These are phyloP conservation scores for Candida qinlingensis DNA, from an alignment of 805 yeast species.

Conservation along the genomic window DNA sequence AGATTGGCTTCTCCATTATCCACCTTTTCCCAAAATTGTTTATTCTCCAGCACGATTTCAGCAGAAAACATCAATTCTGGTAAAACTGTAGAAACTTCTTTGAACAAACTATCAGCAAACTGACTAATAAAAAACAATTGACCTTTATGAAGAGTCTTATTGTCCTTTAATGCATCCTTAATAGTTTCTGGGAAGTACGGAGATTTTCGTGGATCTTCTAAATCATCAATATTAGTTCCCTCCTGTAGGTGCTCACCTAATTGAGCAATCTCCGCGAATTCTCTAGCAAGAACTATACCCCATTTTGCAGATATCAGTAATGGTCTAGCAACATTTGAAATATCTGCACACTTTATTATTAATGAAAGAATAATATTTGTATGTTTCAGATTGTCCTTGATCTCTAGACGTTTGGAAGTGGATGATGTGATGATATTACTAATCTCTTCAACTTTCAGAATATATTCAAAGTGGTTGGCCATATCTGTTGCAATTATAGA, in stretches of 20 bases:
- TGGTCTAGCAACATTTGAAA: constrained; percentile 87
- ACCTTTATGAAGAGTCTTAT: constrained; percentile 55
- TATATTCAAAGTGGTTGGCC: constrained; percentile 79
- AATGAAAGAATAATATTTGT: constrained; percentile 52
- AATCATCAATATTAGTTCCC: constrained; percentile 20
- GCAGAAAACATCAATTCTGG: constrained; percentile 57
- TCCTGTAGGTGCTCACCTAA: constrained; percentile 38
- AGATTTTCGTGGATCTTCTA: constrained; percentile 15
- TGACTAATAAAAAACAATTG: constrained; percentile 80
- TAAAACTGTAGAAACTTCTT: constrained; percentile 52
- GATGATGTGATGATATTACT: constrained; percentile 16
- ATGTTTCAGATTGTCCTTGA: constrained; percentile 17
- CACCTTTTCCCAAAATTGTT: constrained; percentile 5
- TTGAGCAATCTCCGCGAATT: constrained; percentile 61
- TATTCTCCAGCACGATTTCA: constrained; percentile 35
- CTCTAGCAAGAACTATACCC: constrained; percentile 78
- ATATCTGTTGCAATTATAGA: constrained; percentile 83
- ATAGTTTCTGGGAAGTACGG: constrained; percentile 32
- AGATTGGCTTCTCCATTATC: constrained; percentile 1
- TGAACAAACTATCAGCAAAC: constrained; percentile 76
- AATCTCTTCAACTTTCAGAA: constrained; percentile 42
- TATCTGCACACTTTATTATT: constrained; percentile 90
- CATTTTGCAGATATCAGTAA: constrained; percentile 72
- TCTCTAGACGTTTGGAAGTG: constrained; percentile 6
- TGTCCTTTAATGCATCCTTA: constrained; percentile 38